Evolutionary conservation across 2,329 filamentous ascomycete genomes (phyloP).

Genomic region (Penicillium nordicum): DNA sequence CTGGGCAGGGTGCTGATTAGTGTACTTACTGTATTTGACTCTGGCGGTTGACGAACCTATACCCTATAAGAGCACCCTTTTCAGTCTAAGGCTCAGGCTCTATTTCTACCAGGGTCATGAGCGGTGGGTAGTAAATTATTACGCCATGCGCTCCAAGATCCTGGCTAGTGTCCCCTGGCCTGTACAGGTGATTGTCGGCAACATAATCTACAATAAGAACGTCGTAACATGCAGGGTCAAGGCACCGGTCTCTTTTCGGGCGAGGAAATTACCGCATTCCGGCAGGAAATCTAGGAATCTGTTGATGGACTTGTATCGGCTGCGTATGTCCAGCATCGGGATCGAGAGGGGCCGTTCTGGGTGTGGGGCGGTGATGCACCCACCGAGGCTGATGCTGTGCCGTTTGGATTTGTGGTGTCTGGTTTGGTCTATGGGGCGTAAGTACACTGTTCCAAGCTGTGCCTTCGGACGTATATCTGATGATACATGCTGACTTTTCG

Average conservation of each 20-base stretch:
- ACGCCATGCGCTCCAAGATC: not conserved
- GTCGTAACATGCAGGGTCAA: not conserved
- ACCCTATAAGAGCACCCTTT: too few relatives aligned
- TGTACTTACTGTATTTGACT: too few relatives aligned
- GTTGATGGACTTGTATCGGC: not conserved
- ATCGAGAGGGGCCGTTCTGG: not conserved
- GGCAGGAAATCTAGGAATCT: not conserved
- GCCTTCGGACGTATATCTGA: not conserved
- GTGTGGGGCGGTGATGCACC: not conserved
- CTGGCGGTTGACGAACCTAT: too few relatives aligned
- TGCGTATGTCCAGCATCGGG: not conserved
- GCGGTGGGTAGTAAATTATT: not conserved
- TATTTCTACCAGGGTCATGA: not conserved
- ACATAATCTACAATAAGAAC: not conserved
- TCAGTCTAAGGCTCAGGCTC: not conserved
- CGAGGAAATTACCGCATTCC: not conserved
- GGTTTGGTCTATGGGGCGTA: not conserved
- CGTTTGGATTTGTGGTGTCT: not conserved
- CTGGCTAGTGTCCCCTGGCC: not conserved
- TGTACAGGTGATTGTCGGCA: not conserved
- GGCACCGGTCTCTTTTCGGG: not conserved
- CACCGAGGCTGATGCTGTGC: not conserved
- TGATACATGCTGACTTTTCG: not conserved
- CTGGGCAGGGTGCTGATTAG: too few relatives aligned
- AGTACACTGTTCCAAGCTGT: not conserved